Base-by-base conservation (phyloP, 2,329 filamentous ascomycete species). In the Colletotrichum lindemuthianum region DNA sequence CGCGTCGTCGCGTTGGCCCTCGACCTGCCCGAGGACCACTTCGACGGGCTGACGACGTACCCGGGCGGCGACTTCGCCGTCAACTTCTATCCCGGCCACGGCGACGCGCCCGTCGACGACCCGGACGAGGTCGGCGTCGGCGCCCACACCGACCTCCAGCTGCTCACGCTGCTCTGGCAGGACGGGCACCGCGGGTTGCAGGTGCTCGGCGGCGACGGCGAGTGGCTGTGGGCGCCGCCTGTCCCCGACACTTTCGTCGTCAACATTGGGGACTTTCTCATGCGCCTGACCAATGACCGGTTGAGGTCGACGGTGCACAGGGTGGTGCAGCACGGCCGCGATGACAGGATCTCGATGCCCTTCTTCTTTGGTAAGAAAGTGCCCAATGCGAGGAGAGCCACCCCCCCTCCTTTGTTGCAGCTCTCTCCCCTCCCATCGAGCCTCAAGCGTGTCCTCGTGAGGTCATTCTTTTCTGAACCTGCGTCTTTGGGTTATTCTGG, bases 111-210 rank as follows among this genome's bases (percentile, higher is more conserved):
- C n/a, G 47, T 65, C 24, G 45, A 65, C n/a, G 52, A 65, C 32
- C 63, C 58, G 8, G 45, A 65, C 0, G 76, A 77, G 39, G 76
- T 81, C 10, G 80, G 81, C 1, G 73, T 84, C 5, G 81, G 81
- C 13, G 78, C 78, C 1, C 82, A 84, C 67, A 82, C 79, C 0
- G 79, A 84, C 67, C 75, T 84, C 36, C 79, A 83, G 65, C 78
- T 66, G 10, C 32, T 84, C 65, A 86, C 83, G 0, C 74, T 86
- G 11, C 73, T 86, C 5, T 83, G 78, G 79, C 81, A 82, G 67
- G 80, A 82, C 59, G 75, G 70, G 59, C 72, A 75, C 36, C 44
- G 33, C 36, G 70, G 69, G 12, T 66, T 72, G 6, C 68, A 72
- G 32, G 69, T 72, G 12, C 69, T 72, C 45, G 69, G 65, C 43